These are phyloP conservation scores for Sphaerostilbella broomeana DNA, from an alignment of 2,329 filamentous ascomycete genomes.

Conservation along the genomic window DNA sequence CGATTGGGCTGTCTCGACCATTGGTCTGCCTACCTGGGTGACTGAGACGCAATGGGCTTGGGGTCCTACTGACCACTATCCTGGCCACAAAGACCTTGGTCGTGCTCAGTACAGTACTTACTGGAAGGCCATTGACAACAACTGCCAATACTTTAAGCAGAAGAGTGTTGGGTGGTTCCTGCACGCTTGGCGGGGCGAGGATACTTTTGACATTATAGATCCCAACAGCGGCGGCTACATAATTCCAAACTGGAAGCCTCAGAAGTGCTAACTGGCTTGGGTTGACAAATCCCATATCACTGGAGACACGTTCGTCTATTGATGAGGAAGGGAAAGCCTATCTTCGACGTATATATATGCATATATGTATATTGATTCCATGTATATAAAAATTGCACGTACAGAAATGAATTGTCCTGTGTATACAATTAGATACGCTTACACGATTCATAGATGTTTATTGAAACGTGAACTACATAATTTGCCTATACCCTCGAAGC, in stretches of 20 bases:
- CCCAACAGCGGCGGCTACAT: conserved; percentile 16
- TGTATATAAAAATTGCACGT: neutral
- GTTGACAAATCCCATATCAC: no score
- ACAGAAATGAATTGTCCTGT: neutral
- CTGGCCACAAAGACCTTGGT: conserved; percentile 14
- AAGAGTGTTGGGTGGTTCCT: conserved; percentile 18
- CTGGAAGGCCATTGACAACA: conserved; percentile 17
- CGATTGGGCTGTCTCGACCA: conserved; percentile 13
- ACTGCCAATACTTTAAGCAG: conserved; percentile 17
- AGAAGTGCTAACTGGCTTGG: conserved; percentile 13
- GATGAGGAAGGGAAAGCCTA: neutral
- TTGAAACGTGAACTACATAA: no score
- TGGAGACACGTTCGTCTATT: neutral
- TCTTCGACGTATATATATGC: conserved; percentile 4
- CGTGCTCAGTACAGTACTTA: conserved; percentile 14
- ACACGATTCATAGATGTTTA: no score
- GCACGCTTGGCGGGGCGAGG: conserved; percentile 17
- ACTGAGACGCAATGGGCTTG: conserved; percentile 18
- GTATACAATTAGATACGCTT: no score
- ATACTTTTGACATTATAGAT: conserved; percentile 16
- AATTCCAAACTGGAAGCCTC: conserved; percentile 16
- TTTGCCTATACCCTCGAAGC: conserved; percentile 36
- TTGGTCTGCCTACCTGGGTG: conserved; percentile 16
- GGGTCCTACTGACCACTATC: conserved; percentile 15
- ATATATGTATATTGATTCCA: conserved; percentile 1